Conservation (phyloP, 495 filamentous ascomycete genomes). For the Glarea lozoyensis region DNA sequence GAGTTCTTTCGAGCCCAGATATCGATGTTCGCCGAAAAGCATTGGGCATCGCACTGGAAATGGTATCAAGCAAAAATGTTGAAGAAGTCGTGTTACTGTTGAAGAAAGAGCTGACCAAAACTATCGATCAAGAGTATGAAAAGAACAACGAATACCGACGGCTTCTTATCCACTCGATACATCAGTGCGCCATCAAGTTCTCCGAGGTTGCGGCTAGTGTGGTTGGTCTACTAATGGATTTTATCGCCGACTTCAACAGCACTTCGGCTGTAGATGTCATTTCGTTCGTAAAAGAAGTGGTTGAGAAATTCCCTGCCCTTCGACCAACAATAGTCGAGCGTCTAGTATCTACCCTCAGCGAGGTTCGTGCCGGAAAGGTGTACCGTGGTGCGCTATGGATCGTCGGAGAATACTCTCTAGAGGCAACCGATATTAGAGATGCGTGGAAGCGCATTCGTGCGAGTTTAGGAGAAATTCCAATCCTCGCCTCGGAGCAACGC, state of each 20-base stretch:
- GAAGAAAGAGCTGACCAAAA: slow-evolving; percentile 96
- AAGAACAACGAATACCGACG: slow-evolving; percentile 98
- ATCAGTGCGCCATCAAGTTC: slow-evolving; percentile 97
- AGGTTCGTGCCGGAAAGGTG: slow-evolving; percentile 94
- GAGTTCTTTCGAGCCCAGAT: slow-evolving; percentile 92
- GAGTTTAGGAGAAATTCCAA: slow-evolving; percentile 94
- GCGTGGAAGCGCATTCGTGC: slow-evolving; percentile 95
- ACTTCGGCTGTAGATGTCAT: slow-evolving; percentile 96
- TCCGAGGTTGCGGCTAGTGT: slow-evolving; percentile 96
- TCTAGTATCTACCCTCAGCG: slow-evolving; percentile 81
- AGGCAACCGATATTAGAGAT: slow-evolving; percentile 88
- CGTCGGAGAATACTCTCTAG: slow-evolving; percentile 91
- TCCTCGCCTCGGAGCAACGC: slow-evolving; percentile 89
- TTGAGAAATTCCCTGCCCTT: slow-evolving; percentile 93
- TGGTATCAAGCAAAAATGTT: slow-evolving; percentile 98
- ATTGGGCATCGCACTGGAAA: slow-evolving; percentile 83
- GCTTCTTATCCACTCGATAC: slow-evolving; percentile 91
- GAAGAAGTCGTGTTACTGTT: slow-evolving; percentile 94
- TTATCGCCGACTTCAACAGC: slow-evolving; percentile 97
- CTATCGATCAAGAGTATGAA: slow-evolving; percentile 96
- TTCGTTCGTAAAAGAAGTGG: slow-evolving; percentile 96
- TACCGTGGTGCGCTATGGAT: slow-evolving; percentile 97
- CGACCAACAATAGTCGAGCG: slow-evolving; percentile 78
- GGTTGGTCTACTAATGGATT: slow-evolving; percentile 97
- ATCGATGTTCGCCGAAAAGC: slow-evolving; percentile 94